Evolutionary conservation across 345 rosid genomes (phyloP), one percentile per base, ranked within the genome.

Genomic region (Cardamine resedifolia): DNA sequence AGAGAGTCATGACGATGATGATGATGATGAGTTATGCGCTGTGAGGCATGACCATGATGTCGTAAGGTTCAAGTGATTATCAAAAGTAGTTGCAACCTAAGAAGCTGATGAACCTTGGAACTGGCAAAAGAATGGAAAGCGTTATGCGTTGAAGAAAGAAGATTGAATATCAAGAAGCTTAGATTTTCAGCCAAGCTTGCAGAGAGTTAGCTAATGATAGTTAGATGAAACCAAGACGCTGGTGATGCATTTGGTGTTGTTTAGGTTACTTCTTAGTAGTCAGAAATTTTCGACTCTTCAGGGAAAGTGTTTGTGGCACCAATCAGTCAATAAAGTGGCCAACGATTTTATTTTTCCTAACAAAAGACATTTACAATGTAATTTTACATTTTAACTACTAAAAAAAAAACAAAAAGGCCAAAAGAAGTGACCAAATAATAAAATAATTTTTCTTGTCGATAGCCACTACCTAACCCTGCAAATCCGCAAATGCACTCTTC

Each of bases 341-440:
- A 11, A 27, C 20, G 7, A 16, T 66, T 48, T 52, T 66, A 66
- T 72, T 43, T 55, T 55, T 10, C 72, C 68, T 27, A 21, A 27
- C 0, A 3, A 7, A 34, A 57, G 53, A 21, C 50, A 66, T 67
- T 67, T 74, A 74, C 78, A 74, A 27, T 24, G 67, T 66, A 38
- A 59, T 26, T 64, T 41, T 74, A 72, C 76, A 72, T 51, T 63
- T 43, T 50, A 49, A 67, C 20, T 16, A 53, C 31, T 59, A n/a
- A n/a, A n/a, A n/a, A 11, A 21, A 51, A 12, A 5, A 16, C 10
- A 6, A 45, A 27, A 21, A 31, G 64, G 44, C 16, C 6, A 23
- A 33, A 34, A 47, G 34, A 61, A 27, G 45, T 38, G 31, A 68
- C 48, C 58, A 75, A 75, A 43, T 61, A 75, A 67, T 68, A 51